phyloP scores from a whole-genome alignment of 2,329 filamentous ascomycete genomes.

The Hirsutella thompsonii region DNA sequence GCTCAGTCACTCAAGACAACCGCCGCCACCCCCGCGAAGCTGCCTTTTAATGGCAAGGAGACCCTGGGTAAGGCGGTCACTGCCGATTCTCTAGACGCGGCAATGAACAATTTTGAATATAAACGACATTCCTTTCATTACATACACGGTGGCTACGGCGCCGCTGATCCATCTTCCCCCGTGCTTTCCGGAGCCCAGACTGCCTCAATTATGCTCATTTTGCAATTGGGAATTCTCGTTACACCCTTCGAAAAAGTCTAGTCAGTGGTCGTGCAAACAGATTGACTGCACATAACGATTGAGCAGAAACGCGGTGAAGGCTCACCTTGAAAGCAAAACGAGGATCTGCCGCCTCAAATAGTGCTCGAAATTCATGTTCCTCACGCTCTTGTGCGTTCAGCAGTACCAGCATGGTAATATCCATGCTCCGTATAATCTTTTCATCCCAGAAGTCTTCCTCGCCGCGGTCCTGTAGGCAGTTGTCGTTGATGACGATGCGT shows the following conservation, averaged over 20 bases:
- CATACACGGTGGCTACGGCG: not conserved
- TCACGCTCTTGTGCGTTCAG: constrained; percentile 38
- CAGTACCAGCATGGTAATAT: constrained; percentile 37
- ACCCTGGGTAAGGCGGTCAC: no score
- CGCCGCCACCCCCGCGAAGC: not conserved
- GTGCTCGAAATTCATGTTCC: constrained; percentile 28
- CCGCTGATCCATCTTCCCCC: not conserved
- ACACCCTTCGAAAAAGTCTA: constrained; percentile 19
- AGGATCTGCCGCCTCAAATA: constrained; percentile 29
- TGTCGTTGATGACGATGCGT: constrained; percentile 31
- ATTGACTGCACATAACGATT: no score
- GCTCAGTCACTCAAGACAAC: not conserved
- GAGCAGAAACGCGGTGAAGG: not conserved
- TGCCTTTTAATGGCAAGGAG: not conserved
- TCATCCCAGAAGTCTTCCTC: constrained; percentile 30
- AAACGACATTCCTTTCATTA: no score
- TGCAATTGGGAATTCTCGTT: constrained; percentile 24
- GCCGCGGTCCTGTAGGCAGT: constrained; percentile 27
- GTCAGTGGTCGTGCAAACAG: no score
- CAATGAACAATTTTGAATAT: no score
- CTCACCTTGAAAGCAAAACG: constrained; percentile 30
- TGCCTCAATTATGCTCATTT: constrained; percentile 36
- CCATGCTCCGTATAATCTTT: constrained; percentile 34
- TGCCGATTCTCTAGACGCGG: no score
- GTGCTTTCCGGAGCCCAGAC: constrained; percentile 24